Evolutionary conservation across 2,329 filamentous ascomycete species (phyloP).

Genomic region (Podosphaera fusca): DNA sequence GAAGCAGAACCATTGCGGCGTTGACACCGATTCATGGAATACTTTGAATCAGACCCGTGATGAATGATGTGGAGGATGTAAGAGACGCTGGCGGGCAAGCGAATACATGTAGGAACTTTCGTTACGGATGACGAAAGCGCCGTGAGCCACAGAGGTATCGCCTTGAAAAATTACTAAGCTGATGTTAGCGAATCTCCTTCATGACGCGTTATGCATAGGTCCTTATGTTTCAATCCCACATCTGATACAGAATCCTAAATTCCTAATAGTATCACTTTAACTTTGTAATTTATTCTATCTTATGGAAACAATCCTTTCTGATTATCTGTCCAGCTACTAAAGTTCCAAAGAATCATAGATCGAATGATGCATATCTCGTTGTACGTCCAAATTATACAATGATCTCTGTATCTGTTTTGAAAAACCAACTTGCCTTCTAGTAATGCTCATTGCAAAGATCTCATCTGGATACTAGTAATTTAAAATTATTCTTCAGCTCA

Average conservation of each 20-base stretch:
- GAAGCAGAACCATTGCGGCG: not conserved
- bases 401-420: not conserved
- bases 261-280: no score
- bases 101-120: constrained; percentile 3
- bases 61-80: constrained; percentile 4
- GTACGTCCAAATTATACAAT: not conserved
- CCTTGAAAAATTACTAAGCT: not conserved
- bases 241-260: no score
- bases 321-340: no score
- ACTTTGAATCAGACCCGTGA: constrained; percentile 11
- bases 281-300: no score
- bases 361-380: not conserved
- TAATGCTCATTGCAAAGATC: no score
- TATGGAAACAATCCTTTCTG: no score
- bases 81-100: constrained; percentile 6
- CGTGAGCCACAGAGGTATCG: not conserved
- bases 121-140: not conserved
- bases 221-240: no score
- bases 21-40: constrained; percentile 17
- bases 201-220: no score
- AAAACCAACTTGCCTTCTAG: not conserved
- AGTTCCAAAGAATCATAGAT: no score
- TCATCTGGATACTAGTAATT: no score
- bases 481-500: not conserved
- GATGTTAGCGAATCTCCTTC: not conserved